Conservation (phyloP, 441 rosid species). For the Brassica balearica region DNA sequence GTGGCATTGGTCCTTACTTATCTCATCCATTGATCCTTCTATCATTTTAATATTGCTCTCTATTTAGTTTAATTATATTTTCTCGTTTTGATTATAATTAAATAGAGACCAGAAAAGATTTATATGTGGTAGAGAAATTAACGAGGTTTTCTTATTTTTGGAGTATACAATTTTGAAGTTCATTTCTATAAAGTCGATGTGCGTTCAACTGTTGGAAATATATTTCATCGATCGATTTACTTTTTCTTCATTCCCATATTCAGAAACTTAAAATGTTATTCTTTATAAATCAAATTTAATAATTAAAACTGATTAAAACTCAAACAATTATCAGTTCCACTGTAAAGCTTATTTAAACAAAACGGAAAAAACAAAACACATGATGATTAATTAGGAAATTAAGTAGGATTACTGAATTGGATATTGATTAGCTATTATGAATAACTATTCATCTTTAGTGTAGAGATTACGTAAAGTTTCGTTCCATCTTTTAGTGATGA, state of each 20-base stretch:
- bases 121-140: constrained; percentile 26
- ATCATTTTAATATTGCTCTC: constrained; percentile 27
- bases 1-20: constrained; percentile 73
- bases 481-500: constrained; percentile 14
- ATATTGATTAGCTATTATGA: constrained; percentile 27
- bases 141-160: constrained; percentile 37
- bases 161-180: constrained; percentile 18
- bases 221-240: constrained; percentile 36
- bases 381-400: constrained; percentile 9
- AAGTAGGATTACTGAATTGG: constrained; percentile 6
- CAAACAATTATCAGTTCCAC: background rate
- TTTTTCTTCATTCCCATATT: constrained; percentile 3
- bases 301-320: background rate
- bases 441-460: background rate
- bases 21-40: constrained; percentile 53
- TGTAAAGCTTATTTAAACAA: constrained; percentile 4
- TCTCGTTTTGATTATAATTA: constrained; percentile 14
- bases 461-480: constrained; percentile 12
- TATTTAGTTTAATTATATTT: constrained; percentile 29
- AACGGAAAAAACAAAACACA: background rate
- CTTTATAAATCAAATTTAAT: background rate
- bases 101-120: constrained; percentile 23
- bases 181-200: constrained; percentile 34
- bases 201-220: constrained; percentile 26
- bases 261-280: background rate